Conservation (phyloP, 1,284 basidiomycete species). For the Sporisorium graminicola region DNA sequence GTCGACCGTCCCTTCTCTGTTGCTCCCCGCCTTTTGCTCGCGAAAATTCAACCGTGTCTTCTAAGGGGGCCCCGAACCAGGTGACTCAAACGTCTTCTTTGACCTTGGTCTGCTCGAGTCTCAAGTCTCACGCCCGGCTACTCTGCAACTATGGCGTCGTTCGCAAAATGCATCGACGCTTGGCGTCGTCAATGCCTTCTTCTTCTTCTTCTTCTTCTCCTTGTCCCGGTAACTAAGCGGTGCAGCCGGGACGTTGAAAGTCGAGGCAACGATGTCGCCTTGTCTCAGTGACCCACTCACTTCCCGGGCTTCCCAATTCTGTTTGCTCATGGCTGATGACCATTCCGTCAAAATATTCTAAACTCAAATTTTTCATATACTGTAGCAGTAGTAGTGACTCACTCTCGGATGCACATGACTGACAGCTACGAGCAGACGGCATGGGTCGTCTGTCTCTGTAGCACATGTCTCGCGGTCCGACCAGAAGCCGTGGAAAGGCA, state of each 20-base stretch:
- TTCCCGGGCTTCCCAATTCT: no score
- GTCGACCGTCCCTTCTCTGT: slow-evolving; percentile 3
- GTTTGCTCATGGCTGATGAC: neutral
- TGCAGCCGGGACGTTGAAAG: slow-evolving; percentile 6
- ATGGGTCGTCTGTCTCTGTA: no score
- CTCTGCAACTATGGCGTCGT: neutral
- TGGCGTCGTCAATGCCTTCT: neutral
- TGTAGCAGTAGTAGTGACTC: no score
- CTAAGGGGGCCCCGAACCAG: neutral
- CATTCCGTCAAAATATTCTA: neutral
- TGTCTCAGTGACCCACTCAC: neutral
- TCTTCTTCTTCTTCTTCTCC: neutral
- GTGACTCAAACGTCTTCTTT: neutral
- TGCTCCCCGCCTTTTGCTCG: slow-evolving; percentile 4
- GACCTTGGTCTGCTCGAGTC: neutral
- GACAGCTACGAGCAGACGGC: no score
- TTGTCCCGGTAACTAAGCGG: neutral
- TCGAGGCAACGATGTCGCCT: neutral
- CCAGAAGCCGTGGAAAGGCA: no score
- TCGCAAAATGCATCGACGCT: slow-evolving; percentile 3
- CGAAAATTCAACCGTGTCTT: neutral
- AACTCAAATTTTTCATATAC: no score
- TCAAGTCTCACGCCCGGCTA: neutral
- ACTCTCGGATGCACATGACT: no score
- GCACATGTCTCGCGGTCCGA: no score